These are phyloP conservation scores for Lagerstroemia speciosa DNA, from an alignment of 345 rosid genomes.

Conservation along the genomic window DNA sequence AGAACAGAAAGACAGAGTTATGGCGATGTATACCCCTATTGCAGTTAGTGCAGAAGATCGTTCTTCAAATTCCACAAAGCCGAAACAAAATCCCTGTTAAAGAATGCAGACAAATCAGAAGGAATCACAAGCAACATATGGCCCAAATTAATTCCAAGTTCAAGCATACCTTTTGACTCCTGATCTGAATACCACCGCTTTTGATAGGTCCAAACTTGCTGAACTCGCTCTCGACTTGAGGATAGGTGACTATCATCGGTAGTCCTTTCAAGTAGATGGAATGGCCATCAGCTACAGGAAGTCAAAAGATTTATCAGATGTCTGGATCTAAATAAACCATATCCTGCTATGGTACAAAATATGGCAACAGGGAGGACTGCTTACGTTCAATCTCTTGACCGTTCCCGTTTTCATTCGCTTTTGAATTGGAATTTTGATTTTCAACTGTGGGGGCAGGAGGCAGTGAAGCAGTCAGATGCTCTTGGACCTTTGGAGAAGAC, in stretches of 20 bases:
- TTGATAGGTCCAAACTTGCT: conserved; percentile 73
- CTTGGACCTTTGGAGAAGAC: conserved; percentile 53
- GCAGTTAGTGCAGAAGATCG: conserved; percentile 79
- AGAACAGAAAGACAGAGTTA: not conserved
- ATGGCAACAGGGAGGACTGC: not conserved
- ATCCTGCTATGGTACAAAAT: not conserved
- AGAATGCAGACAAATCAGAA: conserved; percentile 6
- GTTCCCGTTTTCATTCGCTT: conserved; percentile 46
- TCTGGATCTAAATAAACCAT: not conserved
- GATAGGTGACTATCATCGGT: conserved; percentile 47
- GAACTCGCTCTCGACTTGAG: conserved; percentile 61
- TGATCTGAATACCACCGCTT: conserved; percentile 74
- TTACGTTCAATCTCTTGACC: conserved; percentile 46
- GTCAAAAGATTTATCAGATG: not conserved
- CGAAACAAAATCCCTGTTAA: conserved; percentile 80
- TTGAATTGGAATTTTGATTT: conserved; percentile 31
- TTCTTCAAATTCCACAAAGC: conserved; percentile 89
- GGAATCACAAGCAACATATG: not conserved
- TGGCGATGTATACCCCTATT: conserved; percentile 47
- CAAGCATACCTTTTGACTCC: conserved; percentile 55
- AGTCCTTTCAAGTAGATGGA: conserved; percentile 79
- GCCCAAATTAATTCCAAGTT: not conserved
- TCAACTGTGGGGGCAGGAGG: conserved; percentile 39
- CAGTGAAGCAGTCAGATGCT: conserved; percentile 32
- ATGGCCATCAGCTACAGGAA: conserved; percentile 48